Evolutionary conservation across 2,329 filamentous ascomycete genomes (phyloP).

Genomic region (Incumbomyces lentus): DNA sequence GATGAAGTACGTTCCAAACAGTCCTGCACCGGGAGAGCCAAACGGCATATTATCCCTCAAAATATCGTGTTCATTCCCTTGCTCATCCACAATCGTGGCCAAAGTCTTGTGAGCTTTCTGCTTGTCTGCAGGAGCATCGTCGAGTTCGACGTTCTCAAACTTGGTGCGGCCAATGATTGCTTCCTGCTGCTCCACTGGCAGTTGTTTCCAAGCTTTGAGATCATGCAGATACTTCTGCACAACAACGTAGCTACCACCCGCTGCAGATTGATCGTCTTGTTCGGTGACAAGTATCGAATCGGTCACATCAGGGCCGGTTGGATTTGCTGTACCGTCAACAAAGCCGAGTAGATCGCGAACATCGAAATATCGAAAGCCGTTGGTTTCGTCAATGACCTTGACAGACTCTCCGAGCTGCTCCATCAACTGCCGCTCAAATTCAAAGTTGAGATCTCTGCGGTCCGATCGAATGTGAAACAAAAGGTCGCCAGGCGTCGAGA

Average conservation of each 20-base stretch:
- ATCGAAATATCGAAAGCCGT: constrained; percentile 52
- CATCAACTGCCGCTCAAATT: constrained; percentile 48
- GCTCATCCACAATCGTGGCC: constrained; percentile 42
- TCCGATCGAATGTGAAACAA: constrained; percentile 51
- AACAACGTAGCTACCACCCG: constrained; percentile 48
- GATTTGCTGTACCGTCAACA: constrained; percentile 52
- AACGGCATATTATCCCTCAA: constrained; percentile 53
- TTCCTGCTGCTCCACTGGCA: constrained; percentile 45
- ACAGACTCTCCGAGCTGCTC: constrained; percentile 39
- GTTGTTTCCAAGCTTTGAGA: constrained; percentile 36
- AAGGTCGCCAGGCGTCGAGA: constrained; percentile 47
- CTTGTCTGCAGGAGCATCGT: constrained; percentile 36
- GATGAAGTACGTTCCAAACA: constrained; percentile 52
- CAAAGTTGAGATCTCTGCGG: constrained; percentile 47
- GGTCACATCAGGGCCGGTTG: constrained; percentile 36
- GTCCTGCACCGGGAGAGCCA: constrained; percentile 40
- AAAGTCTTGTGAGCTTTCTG: constrained; percentile 48
- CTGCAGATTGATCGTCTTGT: constrained; percentile 28
- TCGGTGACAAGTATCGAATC: constrained; percentile 36
- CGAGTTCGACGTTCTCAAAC: constrained; percentile 47
- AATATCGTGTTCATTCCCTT: constrained; percentile 43
- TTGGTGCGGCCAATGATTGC: constrained; percentile 49
- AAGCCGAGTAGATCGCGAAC: constrained; percentile 49
- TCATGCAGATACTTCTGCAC: constrained; percentile 51
- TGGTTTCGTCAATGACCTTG: constrained; percentile 42